Evolutionary conservation across 1,139 yeast genomes (phyloP), one percentile per base, ranked within the genome.

Genomic region (Kurtzmaniella quercitrusa): DNA sequence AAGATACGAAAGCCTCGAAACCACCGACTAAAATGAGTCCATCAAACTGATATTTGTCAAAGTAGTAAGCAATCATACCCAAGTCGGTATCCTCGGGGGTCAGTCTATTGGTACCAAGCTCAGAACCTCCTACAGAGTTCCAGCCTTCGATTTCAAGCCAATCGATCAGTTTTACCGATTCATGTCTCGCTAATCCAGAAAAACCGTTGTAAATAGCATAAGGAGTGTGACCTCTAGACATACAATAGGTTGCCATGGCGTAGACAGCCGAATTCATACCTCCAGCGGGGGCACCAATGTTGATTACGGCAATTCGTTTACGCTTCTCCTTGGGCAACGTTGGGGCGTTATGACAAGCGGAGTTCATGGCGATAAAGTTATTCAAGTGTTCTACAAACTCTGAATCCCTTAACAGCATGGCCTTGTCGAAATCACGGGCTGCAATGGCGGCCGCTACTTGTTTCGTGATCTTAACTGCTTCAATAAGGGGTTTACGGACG

Each of bases 211-310:
- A 80, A 47, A 85, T 83, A 15, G 90, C 91, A 56, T 67, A 81
- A 18, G 87, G 84, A 39, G 66, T 77, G 63, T 85, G 94, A 33
- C 94, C 94, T 53, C 78, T 76, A 3, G 91, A 82, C 66, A 85
- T 67, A 67, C 90, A 81, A 65, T 80, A 85, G 17, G 85, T 71
- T 3, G 89, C 84, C 60, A 85, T 84, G 19, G 93, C 82, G 57
- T 85, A 77, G 14, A 85, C 84, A 2, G 90, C 90, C 44, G 87
- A 77, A 53, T 85, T 85, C 77, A 85, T 75, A 44, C 90, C 93
- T 45, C 90, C 87, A 15, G 91, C 85, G 25, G 93, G 90, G 1
- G 94, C 94, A 54, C 94, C 94, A 39, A 85, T 83, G 54, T 85
- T 86, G 36, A 85, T 77, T 44, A 85, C 78, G 42, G 89, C 93